A percentile compares a stretch with the other conserved stretches of the same genome.
Conservation (phyloP, 1,284 basidiomycete genomes). For the Cutaneotrichosporon cyanovorans region DNA sequence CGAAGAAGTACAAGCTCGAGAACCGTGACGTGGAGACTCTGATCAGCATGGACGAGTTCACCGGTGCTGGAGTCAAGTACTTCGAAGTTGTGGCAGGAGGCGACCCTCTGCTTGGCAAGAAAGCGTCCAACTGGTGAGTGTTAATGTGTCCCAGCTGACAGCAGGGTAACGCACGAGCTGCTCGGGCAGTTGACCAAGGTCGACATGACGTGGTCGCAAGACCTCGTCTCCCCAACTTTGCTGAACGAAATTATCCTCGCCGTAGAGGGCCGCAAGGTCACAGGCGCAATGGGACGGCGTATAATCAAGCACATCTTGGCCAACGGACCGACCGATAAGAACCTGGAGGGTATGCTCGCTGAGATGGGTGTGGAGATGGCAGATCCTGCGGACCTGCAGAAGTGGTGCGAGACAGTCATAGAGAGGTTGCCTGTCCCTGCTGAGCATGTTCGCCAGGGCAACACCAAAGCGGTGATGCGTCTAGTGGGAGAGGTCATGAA, state of each 20-base stretch:
- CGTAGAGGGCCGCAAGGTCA: constrained; percentile 60
- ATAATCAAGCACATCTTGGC: constrained; percentile 57
- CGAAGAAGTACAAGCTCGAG: constrained; percentile 53
- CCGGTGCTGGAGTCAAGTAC: constrained; percentile 55
- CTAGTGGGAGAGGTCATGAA: constrained; percentile 88
- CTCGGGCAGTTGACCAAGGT: constrained; percentile 64
- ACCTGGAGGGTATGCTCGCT: constrained; percentile 48
- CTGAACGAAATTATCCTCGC: constrained; percentile 72
- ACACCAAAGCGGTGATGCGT: constrained; percentile 73
- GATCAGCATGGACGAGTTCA: constrained; percentile 57
- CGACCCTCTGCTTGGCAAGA: constrained; percentile 47
- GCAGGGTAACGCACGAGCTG: constrained; percentile 78
- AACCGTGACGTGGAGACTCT: constrained; percentile 66
- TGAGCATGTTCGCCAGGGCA: constrained; percentile 62
- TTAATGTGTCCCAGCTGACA: background rate
- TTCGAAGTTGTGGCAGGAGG: constrained; percentile 58
- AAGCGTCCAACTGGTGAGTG: constrained; percentile 72
- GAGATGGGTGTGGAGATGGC: constrained; percentile 22
- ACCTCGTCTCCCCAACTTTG: constrained; percentile 56
- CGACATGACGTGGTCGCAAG: constrained; percentile 56
- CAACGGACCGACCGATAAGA: background rate
- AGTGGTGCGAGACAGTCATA: constrained; percentile 59
- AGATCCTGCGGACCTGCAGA: constrained; percentile 45
- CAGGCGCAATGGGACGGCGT: constrained; percentile 49
- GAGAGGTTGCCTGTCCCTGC: constrained; percentile 62